Base-by-base conservation (phyloP, 2,329 filamentous ascomycete species). In the Clarireedia monteithiana region DNA sequence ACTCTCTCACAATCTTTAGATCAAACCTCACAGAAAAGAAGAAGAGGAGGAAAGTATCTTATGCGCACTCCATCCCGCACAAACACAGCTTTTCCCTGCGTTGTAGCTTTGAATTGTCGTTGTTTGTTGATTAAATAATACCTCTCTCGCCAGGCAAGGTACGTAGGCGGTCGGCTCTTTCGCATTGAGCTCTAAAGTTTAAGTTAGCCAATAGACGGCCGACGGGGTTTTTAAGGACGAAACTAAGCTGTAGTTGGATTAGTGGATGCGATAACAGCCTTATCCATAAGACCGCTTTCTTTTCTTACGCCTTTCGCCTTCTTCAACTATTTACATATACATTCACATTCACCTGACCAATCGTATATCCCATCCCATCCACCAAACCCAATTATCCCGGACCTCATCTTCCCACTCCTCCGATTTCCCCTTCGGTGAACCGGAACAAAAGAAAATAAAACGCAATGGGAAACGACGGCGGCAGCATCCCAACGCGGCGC, bases 381-480 rank as follows among this genome's bases (percentile, higher is more conserved):
- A 12, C 30, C 30, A 34, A 34, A 3, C 9, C 5, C 30, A 34
- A 14, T 34, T 34, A 34, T 34, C 30, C 30, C 9, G 30, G 10
- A 30, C 30, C 10, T 12, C 9, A 4, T 34, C 20, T 12, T 12
- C 10, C 30, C 30, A 34, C 9, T 34, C 30, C 30, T 4, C 10
- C 48, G 20, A 42, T 47, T 47, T 1, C n/a, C 34, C 4, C 34
- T 26, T 34, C 30, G 1, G 10, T 12, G 30, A 34, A 14, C 30
- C 0, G 12, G 12, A 34, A 34, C 10, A 12, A 34, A 34, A 12
- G 30, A 14, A 34, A 34, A 34, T 12, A 34, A 24, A 46, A 7
- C 9, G n/a, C 6, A 20, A 96, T 99, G 94, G 94, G 94, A 70
- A 99, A 99, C 75, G 94, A 99, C 71, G 94, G 94, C 64, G 94